Percentiles rank a stretch among this genome's conserved stretches.
Conservation (phyloP, 352 stramenopile genomes). For the Pythium volutum region DNA sequence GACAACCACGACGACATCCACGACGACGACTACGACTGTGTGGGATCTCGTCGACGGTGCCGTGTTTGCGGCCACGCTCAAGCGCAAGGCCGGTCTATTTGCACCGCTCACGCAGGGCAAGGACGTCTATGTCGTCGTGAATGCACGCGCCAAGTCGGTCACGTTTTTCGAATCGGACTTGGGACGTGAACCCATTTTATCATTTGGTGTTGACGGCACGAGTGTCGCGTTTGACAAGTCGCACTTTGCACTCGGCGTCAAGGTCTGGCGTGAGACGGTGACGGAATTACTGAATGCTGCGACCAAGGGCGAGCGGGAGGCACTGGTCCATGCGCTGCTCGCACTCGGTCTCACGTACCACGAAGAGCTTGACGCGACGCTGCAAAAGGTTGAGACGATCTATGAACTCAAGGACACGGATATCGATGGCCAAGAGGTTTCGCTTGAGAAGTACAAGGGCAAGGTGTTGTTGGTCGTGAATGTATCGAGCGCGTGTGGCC, state of each 20-base stretch:
- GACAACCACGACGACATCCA: not conserved
- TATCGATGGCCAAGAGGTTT: slow-evolving; percentile 56
- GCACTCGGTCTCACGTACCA: slow-evolving; percentile 43
- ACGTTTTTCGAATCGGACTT: slow-evolving; percentile 36
- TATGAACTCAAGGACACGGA: slow-evolving; percentile 70
- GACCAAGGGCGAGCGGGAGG: slow-evolving; percentile 39
- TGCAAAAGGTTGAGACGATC: slow-evolving; percentile 45
- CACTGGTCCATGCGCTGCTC: slow-evolving; percentile 45
- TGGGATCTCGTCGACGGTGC: slow-evolving; percentile 22
- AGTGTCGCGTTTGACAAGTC: slow-evolving; percentile 21
- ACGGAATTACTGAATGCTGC: slow-evolving; percentile 33
- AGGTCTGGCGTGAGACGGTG: slow-evolving; percentile 35
- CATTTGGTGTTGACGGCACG: slow-evolving; percentile 1
- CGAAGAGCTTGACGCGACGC: slow-evolving; percentile 36
- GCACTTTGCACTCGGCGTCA: slow-evolving; percentile 40
- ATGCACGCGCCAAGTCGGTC: slow-evolving; percentile 41
- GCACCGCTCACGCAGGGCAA: slow-evolving; percentile 54
- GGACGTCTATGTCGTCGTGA: slow-evolving; percentile 48
- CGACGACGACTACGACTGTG: slow-evolving; percentile 24
- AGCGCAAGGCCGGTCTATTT: slow-evolving; percentile 61
- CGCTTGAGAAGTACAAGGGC: slow-evolving; percentile 47
- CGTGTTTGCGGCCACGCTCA: slow-evolving; percentile 29
- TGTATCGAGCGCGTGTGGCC: slow-evolving; percentile 23
- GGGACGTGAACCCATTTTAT: slow-evolving; percentile 25
- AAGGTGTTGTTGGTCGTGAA: slow-evolving; percentile 29